phyloP scores from a whole-genome alignment of 768 basidiomycete genomes.

The Clathrus columnatus region DNA sequence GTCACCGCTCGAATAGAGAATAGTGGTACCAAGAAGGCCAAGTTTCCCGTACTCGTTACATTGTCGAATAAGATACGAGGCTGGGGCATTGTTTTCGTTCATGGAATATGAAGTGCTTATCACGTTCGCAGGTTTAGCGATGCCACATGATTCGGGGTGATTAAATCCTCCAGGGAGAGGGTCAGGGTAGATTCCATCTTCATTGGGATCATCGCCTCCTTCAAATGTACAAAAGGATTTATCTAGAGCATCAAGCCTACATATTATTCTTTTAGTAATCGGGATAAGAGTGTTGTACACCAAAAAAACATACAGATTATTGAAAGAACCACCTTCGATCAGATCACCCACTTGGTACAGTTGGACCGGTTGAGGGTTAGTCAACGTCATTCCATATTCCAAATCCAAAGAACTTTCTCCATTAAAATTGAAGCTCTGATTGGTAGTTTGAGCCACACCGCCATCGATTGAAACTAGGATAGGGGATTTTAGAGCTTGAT shows the following conservation, averaged over 20 bases:
- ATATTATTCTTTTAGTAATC: neutral
- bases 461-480: constrained; percentile 7
- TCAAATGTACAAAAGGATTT: constrained; percentile 35
- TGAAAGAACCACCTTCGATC: constrained; percentile 7
- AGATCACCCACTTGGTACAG: constrained; percentile 15
- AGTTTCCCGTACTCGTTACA: constrained; percentile 40
- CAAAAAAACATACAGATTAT: neutral
- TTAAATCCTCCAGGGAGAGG: constrained; percentile 10
- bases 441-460: constrained; percentile 27
- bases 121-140: constrained; percentile 27
- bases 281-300: neutral
- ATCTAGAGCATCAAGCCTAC: constrained; percentile 33
- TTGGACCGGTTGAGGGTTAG: constrained; percentile 7
- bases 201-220: constrained; percentile 22
- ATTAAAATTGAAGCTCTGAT: constrained; percentile 38
- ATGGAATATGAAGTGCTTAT: constrained; percentile 8
- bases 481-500: constrained; percentile 3
- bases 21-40: constrained; percentile 30
- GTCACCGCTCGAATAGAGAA: constrained; percentile 14
- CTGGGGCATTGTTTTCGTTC: constrained; percentile 17
- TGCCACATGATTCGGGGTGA: constrained; percentile 32
- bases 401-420: constrained; percentile 68
- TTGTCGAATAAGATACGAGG: constrained; percentile 31
- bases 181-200: constrained; percentile 11
- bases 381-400: constrained; percentile 5